Evolutionary conservation across 2,329 filamentous ascomycete genomes (phyloP).

Genomic region (Exophiala bonariae): DNA sequence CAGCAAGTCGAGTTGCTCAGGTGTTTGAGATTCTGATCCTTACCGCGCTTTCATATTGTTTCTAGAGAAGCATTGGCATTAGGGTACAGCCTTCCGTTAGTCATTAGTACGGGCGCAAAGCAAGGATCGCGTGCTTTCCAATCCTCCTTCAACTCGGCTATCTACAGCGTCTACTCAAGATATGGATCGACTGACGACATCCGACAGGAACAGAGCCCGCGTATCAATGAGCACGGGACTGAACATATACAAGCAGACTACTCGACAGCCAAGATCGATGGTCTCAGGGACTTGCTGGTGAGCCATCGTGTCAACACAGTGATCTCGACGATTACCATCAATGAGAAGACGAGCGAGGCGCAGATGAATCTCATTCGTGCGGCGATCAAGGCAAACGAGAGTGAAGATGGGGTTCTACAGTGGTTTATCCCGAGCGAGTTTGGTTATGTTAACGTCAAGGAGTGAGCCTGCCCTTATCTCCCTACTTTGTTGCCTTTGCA

Average conservation of each 20-base stretch:
- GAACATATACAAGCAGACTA: conserved; percentile 1
- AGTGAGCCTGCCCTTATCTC: conserved; percentile 2
- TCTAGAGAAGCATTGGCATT: too few species aligned
- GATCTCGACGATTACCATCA: conserved; percentile 23
- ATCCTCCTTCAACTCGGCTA: too few species aligned
- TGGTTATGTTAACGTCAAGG: conserved; percentile 17
- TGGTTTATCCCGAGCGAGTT: conserved; percentile 28
- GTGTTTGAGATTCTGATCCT: too few species aligned
- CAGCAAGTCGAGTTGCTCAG: too few species aligned
- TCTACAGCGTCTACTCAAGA: too few species aligned
- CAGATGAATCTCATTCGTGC: conserved; percentile 29
- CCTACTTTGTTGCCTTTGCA: too few species aligned
- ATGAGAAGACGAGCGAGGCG: not conserved
- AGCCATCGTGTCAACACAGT: conserved; percentile 26
- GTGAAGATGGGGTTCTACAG: conserved; percentile 14
- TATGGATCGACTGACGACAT: too few species aligned
- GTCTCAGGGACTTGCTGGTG: not conserved
- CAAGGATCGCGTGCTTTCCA: too few species aligned
- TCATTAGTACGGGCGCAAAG: too few species aligned
- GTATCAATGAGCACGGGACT: not conserved
- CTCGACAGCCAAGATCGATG: not conserved
- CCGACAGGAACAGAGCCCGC: too few species aligned
- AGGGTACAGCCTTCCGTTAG: too few species aligned
- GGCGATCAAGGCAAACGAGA: conserved; percentile 13
- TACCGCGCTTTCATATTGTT: too few species aligned